Conservation (phyloP, 164 flowering plant species). For the Cinnamomum chago region DNA sequence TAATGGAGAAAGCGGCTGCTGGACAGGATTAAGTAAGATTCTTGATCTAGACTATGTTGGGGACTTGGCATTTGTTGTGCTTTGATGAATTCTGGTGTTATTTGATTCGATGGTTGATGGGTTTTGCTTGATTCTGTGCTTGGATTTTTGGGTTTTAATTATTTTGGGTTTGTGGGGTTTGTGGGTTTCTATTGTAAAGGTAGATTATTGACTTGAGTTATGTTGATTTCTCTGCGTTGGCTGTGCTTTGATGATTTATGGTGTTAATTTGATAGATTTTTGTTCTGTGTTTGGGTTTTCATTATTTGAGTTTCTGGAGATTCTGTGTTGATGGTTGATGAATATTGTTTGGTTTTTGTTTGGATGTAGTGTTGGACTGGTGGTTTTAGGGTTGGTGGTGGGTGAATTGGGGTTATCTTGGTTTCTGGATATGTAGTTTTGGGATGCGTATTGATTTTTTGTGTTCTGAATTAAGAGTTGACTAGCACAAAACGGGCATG, state of each 20-base stretch:
- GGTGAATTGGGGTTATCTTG: no score
- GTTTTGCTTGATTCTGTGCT: neutral
- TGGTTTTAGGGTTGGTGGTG: no score
- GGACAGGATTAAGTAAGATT: constrained; percentile 3
- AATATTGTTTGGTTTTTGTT: neutral
- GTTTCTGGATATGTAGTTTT: neutral
- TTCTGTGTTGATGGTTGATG: neutral
- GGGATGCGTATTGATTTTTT: neutral
- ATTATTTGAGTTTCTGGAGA: neutral
- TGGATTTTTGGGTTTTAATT: neutral
- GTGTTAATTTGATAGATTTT: neutral
- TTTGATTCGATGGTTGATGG: neutral
- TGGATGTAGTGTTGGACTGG: no score
- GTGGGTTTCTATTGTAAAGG: neutral
- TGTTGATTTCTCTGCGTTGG: no score
- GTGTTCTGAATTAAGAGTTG: no score
- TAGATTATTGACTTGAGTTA: no score
- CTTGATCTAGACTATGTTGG: neutral
- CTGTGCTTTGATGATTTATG: neutral
- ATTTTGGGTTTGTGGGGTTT: neutral
- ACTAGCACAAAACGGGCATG: no score
- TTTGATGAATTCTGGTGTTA: neutral
- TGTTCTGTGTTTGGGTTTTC: neutral
- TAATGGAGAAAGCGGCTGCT: constrained; percentile 37
- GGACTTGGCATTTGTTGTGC: neutral